Base-by-base conservation (phyloP, 352 stramenopile species). In the Phytophthora brassicae region DNA sequence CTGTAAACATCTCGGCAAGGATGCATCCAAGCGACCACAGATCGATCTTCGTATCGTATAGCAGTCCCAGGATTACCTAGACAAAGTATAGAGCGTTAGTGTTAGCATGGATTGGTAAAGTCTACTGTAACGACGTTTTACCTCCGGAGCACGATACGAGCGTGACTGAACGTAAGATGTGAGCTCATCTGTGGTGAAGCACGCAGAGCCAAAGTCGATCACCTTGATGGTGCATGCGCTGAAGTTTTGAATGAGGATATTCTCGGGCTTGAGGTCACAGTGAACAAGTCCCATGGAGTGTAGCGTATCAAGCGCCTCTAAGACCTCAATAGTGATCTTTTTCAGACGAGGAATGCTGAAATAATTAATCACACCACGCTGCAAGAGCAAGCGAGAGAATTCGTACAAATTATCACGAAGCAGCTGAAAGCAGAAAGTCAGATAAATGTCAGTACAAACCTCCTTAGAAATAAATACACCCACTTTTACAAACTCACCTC, bases 191-290 rank as follows among this genome's bases (percentile, higher is more conserved):
- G 96, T 94, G 41, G 87, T 89, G 49, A 96, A 94, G 84, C 97
- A 99, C 1, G 91, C 97, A 2, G 89, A 98, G 12, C 97, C 97
- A 86, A 99, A 99, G 76, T 99, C 97, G 70, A 99, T 99, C 16
- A 99, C 83, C 89, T 94, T 74, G 60, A 99, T 89, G 8, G 84
- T 90, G 69, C 90, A 98, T 75, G 84, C 73, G 95, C 74, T 76
- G 95, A 90, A 88, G 67, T 85, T 91, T 66, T 79, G 77, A 28
- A 90, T 83, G 2, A 90, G 65, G 58, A 99, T 98, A 77, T 99
- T 99, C 70, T 99, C 97, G 0, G 97, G 97, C 72, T 99, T 99
- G 36, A 99, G 81, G 76, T 99, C 97, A 71, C 97, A 99, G 74
- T 99, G 97, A 11, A 99, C 94, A 46, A 99, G 79, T 46, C 86